These are phyloP conservation scores for Cyanophora paradoxa DNA, from an alignment of 78 protist species.

Conservation along the genomic window DNA sequence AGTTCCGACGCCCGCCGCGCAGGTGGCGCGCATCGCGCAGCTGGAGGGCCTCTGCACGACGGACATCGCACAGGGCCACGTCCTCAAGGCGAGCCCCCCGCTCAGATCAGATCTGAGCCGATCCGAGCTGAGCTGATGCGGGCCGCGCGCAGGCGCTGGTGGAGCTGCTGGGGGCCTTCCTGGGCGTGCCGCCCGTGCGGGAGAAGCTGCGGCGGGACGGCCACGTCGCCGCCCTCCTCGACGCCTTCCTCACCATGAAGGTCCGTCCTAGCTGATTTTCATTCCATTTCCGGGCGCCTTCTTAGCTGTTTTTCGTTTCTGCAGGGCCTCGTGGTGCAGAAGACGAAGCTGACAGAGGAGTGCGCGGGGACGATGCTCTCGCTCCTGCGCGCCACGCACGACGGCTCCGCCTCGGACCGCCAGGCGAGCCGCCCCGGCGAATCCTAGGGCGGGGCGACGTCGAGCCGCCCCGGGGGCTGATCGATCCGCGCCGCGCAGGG, in stretches of 20 bases:
- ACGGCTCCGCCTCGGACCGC: no score
- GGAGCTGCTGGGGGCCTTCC: constrained; percentile 22
- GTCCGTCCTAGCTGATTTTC: no score
- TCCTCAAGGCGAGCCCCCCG: no score
- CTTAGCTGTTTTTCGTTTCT: no score
- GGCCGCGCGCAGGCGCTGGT: constrained; percentile 28
- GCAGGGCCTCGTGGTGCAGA: constrained; percentile 64
- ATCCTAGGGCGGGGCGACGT: no score
- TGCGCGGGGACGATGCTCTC: neutral
- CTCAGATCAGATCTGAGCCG: no score
- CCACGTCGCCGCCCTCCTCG: constrained; percentile 30
- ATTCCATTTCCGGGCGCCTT: no score
- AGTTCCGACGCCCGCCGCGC: no score
- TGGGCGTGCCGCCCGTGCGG: constrained; percentile 33
- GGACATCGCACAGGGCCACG: constrained; percentile 52
- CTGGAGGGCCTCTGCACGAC: constrained; percentile 34
- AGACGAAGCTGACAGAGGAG: constrained; percentile 65
- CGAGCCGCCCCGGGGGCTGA: no score
- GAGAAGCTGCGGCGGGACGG: constrained; percentile 30
- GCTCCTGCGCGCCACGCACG: neutral
- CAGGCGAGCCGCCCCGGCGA: no score
- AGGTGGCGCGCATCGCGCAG: constrained; percentile 27
- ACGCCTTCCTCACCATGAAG: no score
- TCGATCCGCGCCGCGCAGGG: constrained; percentile 6
- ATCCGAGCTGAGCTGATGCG: no score